Percentiles rank a stretch among this genome's conserved stretches.
These are phyloP conservation scores for Tritrichomonas musculus DNA, from an alignment of 208 protist species.

Conservation along the genomic window DNA sequence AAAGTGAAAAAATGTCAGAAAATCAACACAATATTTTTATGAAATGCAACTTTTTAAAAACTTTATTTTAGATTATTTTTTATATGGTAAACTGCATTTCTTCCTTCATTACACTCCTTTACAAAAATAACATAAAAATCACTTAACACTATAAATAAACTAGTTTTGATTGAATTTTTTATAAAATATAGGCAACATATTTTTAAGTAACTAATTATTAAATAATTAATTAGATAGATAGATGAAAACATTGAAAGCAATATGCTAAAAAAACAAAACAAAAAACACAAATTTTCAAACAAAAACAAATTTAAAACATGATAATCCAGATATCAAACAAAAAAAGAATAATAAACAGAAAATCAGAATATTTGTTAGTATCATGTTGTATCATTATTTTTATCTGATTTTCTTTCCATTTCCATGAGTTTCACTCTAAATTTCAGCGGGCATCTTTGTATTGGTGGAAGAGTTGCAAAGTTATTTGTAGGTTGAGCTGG, in stretches of 20 bases:
- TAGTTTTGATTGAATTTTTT: not conserved
- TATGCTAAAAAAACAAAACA: not conserved
- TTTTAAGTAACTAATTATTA: not conserved
- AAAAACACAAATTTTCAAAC: not conserved
- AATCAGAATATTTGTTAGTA: no score
- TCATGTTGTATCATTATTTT: no score
- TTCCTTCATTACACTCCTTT: not conserved
- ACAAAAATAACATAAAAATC: not conserved
- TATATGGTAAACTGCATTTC: not conserved
- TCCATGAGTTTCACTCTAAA: no score
- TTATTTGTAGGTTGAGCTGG: no score
- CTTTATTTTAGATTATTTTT: not conserved
- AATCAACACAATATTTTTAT: not conserved
- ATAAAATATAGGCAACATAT: not conserved
- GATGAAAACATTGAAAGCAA: not conserved
- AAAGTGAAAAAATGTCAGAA: not conserved
- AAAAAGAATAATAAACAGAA: no score
- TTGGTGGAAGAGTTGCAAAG: no score
- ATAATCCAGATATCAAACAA: not conserved
- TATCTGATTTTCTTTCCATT: no score
- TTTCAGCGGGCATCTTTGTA: no score
- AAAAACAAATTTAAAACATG: not conserved
- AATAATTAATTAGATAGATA: not conserved
- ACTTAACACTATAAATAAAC: not conserved
- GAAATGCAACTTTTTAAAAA: not conserved